These are phyloP conservation scores for Apiospora pterosperma DNA, from an alignment of 2,329 filamentous ascomycete species.

Conservation along the genomic window DNA sequence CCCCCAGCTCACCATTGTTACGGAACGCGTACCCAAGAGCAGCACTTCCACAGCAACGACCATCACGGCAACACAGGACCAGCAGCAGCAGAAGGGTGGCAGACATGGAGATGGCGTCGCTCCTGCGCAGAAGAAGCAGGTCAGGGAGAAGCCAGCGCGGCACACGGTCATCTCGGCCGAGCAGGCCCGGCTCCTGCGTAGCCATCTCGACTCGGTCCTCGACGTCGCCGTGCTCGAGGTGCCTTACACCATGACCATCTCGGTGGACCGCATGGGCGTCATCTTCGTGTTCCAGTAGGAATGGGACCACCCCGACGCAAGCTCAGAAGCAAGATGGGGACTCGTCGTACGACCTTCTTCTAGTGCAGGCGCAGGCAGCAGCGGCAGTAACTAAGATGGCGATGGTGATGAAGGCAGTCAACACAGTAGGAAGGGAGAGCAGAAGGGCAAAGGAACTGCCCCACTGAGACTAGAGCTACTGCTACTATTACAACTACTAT, in stretches of 20 bases:
- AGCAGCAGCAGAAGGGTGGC: conserved; percentile 22
- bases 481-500: neutral
- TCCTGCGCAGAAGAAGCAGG: conserved; percentile 21
- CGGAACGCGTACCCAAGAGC: conserved; percentile 54
- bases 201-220: conserved; percentile 82
- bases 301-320: neutral
- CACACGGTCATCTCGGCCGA: conserved; percentile 84
- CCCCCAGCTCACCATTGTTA: conserved; percentile 54
- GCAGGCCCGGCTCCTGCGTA: conserved; percentile 81
- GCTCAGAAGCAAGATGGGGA: too few relatives aligned
- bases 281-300: conserved; percentile 68
- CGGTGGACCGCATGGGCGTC: conserved; percentile 82
- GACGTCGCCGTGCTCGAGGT: conserved; percentile 86
- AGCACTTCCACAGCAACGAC: conserved; percentile 24
- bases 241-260: conserved; percentile 91
- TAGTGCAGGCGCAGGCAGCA: too few relatives aligned
- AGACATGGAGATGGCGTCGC: conserved; percentile 25
- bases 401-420: neutral
- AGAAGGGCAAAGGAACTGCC: neutral
- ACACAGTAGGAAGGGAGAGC: neutral
- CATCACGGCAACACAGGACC: too few relatives aligned
- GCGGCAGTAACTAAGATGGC: neutral
- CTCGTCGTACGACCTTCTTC: too few relatives aligned
- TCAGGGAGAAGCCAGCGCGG: conserved; percentile 53
- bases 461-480: neutral